Base-by-base conservation (phyloP, 305 asterid species). In the Fraxinus sp. region DNA sequence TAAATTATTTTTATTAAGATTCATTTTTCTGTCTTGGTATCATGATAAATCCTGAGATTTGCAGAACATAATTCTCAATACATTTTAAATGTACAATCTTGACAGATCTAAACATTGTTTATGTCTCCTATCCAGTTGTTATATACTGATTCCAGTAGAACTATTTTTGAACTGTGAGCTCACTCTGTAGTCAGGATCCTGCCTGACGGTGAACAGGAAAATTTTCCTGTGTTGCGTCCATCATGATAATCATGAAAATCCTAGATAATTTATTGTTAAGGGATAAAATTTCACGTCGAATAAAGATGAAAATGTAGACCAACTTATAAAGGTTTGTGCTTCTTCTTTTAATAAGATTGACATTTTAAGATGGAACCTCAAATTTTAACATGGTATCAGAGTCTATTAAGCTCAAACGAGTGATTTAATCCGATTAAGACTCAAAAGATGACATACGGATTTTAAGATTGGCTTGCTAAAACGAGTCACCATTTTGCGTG, bases 1-100 rank as follows among this genome's bases (percentile, higher is more conserved):
- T 78, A 35, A 73, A 55, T 62, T 5, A 36, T 55, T 82, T 82
- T 59, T 66, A 8, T 62, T 62, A 62, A 20, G 32, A 62, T 62
- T 22, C 30, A 62, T 22, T 20, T 18, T 20, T 18, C 36, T 26
- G 36, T 26, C 36, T 3, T 66, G 74, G n/a, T 26, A 66, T 66
- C 36, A 66, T 66, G 35, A 66, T 66, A 66, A 66, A 22, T 26
- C n/a, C 30, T 26, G 74, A 66, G 71, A 59, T 18, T 20, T 59
- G 71, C 30, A 1, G 24, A 20, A 18, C 71, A 59, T 1, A 13
- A 59, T 16, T 8, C 71, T 59, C 71, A 59, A 6, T 59, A 20
- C 70, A 59, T 18, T 18, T 18, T 59, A 59, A 59, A 59, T 18
- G 7, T 20, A 59, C 71, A 18, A 59, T 22, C 24, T 20, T 59